A percentile compares a stretch with the other conserved stretches of the same genome.
phyloP scores from a whole-genome alignment of 352 stramenopile genomes.

The Pythium insidiosum region DNA sequence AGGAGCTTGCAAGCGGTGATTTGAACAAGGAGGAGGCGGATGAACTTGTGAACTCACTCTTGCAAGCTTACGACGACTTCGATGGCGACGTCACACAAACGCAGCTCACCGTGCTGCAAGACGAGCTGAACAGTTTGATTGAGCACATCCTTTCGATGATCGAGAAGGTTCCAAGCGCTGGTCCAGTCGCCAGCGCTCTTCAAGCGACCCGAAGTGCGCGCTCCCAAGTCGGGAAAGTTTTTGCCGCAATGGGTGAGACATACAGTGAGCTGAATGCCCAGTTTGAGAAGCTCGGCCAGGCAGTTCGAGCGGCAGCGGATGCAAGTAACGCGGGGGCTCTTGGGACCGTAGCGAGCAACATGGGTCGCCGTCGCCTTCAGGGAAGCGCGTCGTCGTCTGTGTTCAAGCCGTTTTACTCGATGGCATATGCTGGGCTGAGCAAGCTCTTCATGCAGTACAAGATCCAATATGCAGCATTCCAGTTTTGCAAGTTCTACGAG shows the following conservation, averaged over 20 bases:
- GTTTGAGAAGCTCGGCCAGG: neutral
- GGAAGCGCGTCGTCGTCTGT: neutral
- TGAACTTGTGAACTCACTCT: too few relatives aligned
- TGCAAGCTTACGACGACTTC: too few relatives aligned
- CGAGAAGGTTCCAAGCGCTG: neutral
- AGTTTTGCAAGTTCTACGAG: slow-evolving; percentile 16
- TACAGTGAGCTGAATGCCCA: slow-evolving; percentile 1
- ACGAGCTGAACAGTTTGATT: too few relatives aligned
- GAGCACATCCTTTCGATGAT: too few relatives aligned
- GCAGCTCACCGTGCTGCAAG: too few relatives aligned
- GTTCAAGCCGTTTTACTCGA: slow-evolving; percentile 12
- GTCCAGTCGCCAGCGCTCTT: neutral
- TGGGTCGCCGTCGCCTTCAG: neutral
- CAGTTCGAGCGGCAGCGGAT: neutral
- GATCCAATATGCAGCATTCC: slow-evolving; percentile 10
- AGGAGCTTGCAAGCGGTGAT: too few relatives aligned
- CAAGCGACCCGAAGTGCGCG: neutral
- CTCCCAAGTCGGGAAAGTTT: neutral
- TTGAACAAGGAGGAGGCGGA: too few relatives aligned
- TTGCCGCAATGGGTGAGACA: neutral
- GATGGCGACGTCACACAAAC: too few relatives aligned
- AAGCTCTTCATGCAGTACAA: slow-evolving; percentile 11
- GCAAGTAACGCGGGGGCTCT: neutral
- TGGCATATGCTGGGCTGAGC: slow-evolving; percentile 6
- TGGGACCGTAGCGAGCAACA: neutral